Conservation (phyloP, 441 rosid genomes). For the Adansonia gregorii region DNA sequence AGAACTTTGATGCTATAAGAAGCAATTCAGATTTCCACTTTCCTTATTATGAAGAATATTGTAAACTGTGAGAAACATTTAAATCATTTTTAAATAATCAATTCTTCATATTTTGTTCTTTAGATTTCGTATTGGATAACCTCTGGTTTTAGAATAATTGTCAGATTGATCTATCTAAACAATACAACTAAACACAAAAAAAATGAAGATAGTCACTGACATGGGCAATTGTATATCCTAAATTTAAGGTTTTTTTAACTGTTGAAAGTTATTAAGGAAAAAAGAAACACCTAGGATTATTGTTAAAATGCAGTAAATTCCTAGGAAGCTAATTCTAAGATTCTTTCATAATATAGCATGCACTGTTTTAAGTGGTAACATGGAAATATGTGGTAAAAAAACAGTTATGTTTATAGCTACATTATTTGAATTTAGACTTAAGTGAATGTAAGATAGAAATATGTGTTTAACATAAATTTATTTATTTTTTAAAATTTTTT, state of each 20-base stretch:
- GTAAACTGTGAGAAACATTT: not conserved
- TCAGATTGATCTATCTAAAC: too few relatives aligned
- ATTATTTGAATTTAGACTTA: not conserved
- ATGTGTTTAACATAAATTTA: not conserved
- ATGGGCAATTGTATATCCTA: not conserved
- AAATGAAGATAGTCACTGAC: not conserved
- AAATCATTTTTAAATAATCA: not conserved
- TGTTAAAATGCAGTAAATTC: not conserved
- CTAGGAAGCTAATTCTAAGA: slow-evolving; percentile 33
- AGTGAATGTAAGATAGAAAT: not conserved
- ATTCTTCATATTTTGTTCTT: not conserved
- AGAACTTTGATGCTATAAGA: not conserved
- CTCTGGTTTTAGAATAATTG: not conserved
- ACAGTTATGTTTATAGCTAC: too few relatives aligned
- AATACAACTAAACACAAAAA: too few relatives aligned
- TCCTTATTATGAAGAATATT: not conserved
- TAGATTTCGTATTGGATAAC: not conserved
- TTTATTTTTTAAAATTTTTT: too few relatives aligned
- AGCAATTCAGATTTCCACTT: not conserved
- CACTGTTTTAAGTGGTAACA: too few relatives aligned
- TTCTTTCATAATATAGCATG: slow-evolving; percentile 32
- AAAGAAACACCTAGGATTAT: not conserved
- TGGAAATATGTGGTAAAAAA: too few relatives aligned
- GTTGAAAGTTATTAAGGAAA: not conserved
- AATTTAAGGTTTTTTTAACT: not conserved